Evolutionary conservation across 164 flowering plant genomes (phyloP).

Genomic region (Stephania japonica): DNA sequence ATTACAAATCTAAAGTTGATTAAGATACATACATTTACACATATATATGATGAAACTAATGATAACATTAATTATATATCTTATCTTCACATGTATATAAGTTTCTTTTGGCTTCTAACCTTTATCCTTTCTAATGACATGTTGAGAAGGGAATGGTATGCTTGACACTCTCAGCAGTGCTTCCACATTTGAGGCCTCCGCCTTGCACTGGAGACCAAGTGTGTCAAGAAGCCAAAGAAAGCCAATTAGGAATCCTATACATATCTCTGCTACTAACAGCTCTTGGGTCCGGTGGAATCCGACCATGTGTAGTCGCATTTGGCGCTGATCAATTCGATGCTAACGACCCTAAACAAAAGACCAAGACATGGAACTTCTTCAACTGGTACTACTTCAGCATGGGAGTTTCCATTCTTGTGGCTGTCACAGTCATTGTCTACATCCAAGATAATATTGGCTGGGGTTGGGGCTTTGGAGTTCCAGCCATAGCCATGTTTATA

Average conservation of each 20-base stretch:
- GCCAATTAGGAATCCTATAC: conserved; percentile 19
- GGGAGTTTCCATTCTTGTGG: conserved; percentile 13
- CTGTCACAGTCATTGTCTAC: conserved; percentile 16
- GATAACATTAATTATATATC: background rate
- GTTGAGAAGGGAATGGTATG: conserved; percentile 18
- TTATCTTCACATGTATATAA: background rate
- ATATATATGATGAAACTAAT: too few species aligned
- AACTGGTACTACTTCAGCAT: conserved; percentile 20
- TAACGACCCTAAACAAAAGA: conserved; percentile 13
- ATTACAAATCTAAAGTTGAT: too few species aligned
- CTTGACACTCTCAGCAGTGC: conserved; percentile 18
- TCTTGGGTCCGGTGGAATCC: conserved; percentile 18
- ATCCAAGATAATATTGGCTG: conserved; percentile 17
- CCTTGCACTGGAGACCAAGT: conserved; percentile 13
- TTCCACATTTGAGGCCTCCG: conserved; percentile 20
- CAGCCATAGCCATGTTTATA: conserved; percentile 10
- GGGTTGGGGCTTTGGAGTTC: conserved; percentile 20
- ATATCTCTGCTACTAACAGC: conserved; percentile 16
- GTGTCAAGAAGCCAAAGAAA: conserved; percentile 10
- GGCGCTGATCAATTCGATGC: conserved; percentile 18
- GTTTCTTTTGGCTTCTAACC: background rate
- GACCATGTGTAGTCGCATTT: conserved; percentile 18
- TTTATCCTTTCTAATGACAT: background rate
- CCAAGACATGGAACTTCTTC: conserved; percentile 17
- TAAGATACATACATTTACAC: too few species aligned